Evolutionary conservation across 345 rosid species (phyloP).

Genomic region (Brassica carinata): DNA sequence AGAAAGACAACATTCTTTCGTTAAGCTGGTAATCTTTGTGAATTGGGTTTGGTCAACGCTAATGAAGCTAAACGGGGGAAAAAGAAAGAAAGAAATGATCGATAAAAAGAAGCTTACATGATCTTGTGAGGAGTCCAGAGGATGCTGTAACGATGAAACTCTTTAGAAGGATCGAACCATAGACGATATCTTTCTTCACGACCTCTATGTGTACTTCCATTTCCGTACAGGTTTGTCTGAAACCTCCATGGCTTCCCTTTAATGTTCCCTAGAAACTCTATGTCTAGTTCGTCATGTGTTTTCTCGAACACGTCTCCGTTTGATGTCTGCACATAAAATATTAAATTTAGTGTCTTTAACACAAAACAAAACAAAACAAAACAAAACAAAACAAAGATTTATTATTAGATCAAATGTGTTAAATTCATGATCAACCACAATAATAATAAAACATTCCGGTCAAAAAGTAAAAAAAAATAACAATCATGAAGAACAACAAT

Average conservation of each 20-base stretch:
- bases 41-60: conserved; percentile 33
- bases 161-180: conserved; percentile 92
- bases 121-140: conserved; percentile 75
- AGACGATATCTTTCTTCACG: conserved; percentile 89
- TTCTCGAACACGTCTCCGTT: conserved; percentile 81
- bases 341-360: background rate
- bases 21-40: conserved; percentile 2
- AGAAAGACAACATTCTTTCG: conserved; percentile 28
- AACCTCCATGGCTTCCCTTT: conserved; percentile 89
- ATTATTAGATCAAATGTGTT: background rate
- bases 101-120: conserved; percentile 54
- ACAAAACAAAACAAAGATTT: background rate
- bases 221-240: conserved; percentile 88
- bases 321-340: conserved; percentile 57
- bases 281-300: conserved; percentile 88
- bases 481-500: conserved; percentile 13
- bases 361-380: background rate
- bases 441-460: background rate
- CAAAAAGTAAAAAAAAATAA: background rate
- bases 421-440: background rate
- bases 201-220: conserved; percentile 85
- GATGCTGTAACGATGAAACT: conserved; percentile 83
- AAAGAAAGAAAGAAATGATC: background rate
- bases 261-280: conserved; percentile 88
- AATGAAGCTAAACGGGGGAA: conserved; percentile 1